A percentile compares a stretch with the other conserved stretches of the same genome.
These are phyloP conservation scores for Plasmodium malariae DNA, from an alignment of 169 alveolate genomes.

Conservation along the genomic window DNA sequence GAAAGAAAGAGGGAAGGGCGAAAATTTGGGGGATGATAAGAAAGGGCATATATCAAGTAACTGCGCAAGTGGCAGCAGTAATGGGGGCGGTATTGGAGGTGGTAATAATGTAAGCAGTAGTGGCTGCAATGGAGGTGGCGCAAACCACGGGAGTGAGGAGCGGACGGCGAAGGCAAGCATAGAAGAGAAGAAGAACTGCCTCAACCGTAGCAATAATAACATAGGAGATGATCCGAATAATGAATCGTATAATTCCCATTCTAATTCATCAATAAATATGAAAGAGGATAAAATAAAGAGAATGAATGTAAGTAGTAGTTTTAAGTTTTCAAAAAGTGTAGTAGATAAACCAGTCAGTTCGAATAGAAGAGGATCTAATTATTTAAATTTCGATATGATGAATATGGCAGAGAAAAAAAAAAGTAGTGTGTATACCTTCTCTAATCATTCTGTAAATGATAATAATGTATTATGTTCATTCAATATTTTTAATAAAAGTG, in stretches of 20 bases:
- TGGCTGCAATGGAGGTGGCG: too few species aligned
- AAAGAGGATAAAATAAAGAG: neutral
- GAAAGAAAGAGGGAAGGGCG: too few species aligned
- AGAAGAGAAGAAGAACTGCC: too few species aligned
- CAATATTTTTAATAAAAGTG: constrained; percentile 2
- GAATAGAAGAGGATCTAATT: neutral
- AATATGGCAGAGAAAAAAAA: constrained; percentile 3
- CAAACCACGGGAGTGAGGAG: too few species aligned
- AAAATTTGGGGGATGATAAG: too few species aligned
- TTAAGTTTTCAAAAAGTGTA: neutral
- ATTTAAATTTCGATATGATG: neutral
- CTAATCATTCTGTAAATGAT: neutral
- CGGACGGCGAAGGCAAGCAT: too few species aligned
- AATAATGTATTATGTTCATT: neutral
- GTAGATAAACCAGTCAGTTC: neutral
- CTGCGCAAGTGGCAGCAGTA: neutral
- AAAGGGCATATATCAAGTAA: neutral
- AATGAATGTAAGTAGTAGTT: neutral
- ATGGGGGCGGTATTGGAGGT: neutral
- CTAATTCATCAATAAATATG: neutral
- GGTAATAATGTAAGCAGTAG: too few species aligned
- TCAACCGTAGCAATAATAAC: neutral
- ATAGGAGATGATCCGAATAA: neutral
- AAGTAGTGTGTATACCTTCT: neutral
- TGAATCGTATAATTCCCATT: constrained; percentile 2